Evolutionary conservation across 768 basidiomycete species (phyloP).

Genomic region (Ephemerocybe angulata): DNA sequence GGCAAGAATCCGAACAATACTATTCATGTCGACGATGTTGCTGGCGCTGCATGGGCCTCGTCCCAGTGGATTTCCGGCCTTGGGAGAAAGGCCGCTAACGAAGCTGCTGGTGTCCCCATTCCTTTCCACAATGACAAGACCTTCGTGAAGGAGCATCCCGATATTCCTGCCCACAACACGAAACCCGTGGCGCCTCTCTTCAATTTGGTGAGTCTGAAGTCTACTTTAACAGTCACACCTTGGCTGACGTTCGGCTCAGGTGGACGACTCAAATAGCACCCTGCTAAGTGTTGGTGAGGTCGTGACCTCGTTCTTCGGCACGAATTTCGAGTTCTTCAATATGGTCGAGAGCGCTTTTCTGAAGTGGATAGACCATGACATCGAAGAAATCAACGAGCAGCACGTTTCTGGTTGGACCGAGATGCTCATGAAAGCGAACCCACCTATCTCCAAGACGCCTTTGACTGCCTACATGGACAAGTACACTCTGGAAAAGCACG

Average conservation of each 20-base stretch:
- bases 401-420: constrained; percentile 81
- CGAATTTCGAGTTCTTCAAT: constrained; percentile 78
- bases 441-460: constrained; percentile 68
- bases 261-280: constrained; percentile 74
- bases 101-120: constrained; percentile 64
- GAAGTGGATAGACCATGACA: constrained; percentile 72
- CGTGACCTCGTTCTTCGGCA: constrained; percentile 70
- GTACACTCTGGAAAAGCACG: constrained; percentile 65
- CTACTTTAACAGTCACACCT: background rate
- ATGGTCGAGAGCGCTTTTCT: constrained; percentile 62
- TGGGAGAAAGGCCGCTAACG: constrained; percentile 62
- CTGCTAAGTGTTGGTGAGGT: constrained; percentile 61
- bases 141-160: constrained; percentile 60
- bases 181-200: constrained; percentile 75
- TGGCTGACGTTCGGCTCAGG: constrained; percentile 33
- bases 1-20: constrained; percentile 74
- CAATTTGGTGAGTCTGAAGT: constrained; percentile 56
- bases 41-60: constrained; percentile 72
- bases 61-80: constrained; percentile 69
- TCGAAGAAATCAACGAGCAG: constrained; percentile 82
- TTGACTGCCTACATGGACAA: constrained; percentile 78
- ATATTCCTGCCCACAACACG: constrained; percentile 51
- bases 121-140: constrained; percentile 68
- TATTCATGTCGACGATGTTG: constrained; percentile 74
- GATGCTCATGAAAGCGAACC: constrained; percentile 69